Percentiles rank a stretch among this genome's conserved stretches.
Evolutionary conservation across 352 stramenopile species (phyloP).

Genomic region (Globisporangium viniferum): DNA sequence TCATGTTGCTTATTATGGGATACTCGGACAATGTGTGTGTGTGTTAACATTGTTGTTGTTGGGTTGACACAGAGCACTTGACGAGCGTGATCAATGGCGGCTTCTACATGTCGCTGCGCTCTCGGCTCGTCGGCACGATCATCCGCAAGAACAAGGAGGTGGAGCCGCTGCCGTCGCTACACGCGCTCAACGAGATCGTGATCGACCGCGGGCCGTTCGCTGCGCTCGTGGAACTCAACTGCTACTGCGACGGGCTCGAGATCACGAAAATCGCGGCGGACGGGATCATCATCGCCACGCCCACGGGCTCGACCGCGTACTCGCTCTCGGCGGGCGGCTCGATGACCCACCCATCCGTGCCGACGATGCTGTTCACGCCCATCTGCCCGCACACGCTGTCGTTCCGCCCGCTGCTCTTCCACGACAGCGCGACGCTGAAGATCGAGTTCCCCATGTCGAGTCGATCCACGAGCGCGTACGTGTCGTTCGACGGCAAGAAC

Average conservation of each 20-base stretch:
- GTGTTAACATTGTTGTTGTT: not conserved
- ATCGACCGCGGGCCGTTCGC: slow-evolving; percentile 92
- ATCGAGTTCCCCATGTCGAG: slow-evolving; percentile 86
- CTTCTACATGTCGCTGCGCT: slow-evolving; percentile 83
- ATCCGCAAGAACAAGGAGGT: slow-evolving; percentile 52
- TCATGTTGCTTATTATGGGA: not conserved
- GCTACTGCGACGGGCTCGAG: slow-evolving; percentile 95
- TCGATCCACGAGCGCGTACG: slow-evolving; percentile 68
- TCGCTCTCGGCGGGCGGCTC: slow-evolving; percentile 96
- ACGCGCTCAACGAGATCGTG: slow-evolving; percentile 98
- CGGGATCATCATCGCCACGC: slow-evolving; percentile 98
- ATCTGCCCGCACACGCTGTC: slow-evolving; percentile 98
- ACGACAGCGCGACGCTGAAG: slow-evolving; percentile 88
- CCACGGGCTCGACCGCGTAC: slow-evolving; percentile 98
- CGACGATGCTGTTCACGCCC: slow-evolving; percentile 97
- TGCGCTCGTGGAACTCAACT: slow-evolving; percentile 94
- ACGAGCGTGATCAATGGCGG: slow-evolving; percentile 73
- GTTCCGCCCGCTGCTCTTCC: slow-evolving; percentile 90
- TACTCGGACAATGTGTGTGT: not conserved
- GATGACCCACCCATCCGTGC: slow-evolving; percentile 97
- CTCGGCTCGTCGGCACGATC: slow-evolving; percentile 70
- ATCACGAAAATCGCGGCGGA: slow-evolving; percentile 95
- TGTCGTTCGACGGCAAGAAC: slow-evolving; percentile 92
- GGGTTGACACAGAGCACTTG: slow-evolving; percentile 48
- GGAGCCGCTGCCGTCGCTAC: slow-evolving; percentile 62